Base-by-base conservation (phyloP, 2,329 filamentous ascomycete species). In the Tolypocladium sp. region DNA sequence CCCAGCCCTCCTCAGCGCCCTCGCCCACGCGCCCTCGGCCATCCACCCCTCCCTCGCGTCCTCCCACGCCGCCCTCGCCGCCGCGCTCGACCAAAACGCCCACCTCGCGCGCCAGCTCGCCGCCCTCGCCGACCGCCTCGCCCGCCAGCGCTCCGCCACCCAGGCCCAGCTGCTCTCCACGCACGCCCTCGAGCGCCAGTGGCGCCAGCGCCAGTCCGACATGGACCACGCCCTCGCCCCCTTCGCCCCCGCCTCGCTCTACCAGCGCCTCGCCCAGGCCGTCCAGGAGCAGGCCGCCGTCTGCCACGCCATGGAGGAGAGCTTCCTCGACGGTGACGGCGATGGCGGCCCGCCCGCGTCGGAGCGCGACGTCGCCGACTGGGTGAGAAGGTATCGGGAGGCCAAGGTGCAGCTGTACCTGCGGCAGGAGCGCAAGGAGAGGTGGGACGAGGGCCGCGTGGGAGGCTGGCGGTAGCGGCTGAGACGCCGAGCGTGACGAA, bases 371-470 rank as follows among this genome's bases (percentile, higher is more conserved):
- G 86, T 89, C 33, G 79, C 81, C 2, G 93, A 97, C 61, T 97
- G 94, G 86, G 84, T 96, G 25, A 82, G 87, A 67, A 78, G 89
- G 67, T 89, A 96, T 63, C 82, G 91, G 65, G 92, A 93, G 66
- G 90, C 89, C 12, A 90, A 87, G 70, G 89, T 89, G 66, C 77
- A 89, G 59, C 87, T 88, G 62, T 95, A 94, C 69, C 78, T 92
- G 58, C 82, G 94, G 60, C 86, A 88, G 69, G 94, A 97, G 77
- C 84, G 91, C 64, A 96, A 92, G 73, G 89, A 92, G 68, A 82
- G 94, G 66, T 97, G 94, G 94, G 94, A 97, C 71, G 93, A 97
- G 74, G 92, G 93, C 30, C 82, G 93, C 65, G 93, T 97, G 40
- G 93, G 93, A 13, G 94, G 94, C 1, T 97, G 94, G 94, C 84